Percentiles rank a stretch among this genome's conserved stretches.
Conservation (phyloP, 306 rosid species). For the Sicyos baderoa region DNA sequence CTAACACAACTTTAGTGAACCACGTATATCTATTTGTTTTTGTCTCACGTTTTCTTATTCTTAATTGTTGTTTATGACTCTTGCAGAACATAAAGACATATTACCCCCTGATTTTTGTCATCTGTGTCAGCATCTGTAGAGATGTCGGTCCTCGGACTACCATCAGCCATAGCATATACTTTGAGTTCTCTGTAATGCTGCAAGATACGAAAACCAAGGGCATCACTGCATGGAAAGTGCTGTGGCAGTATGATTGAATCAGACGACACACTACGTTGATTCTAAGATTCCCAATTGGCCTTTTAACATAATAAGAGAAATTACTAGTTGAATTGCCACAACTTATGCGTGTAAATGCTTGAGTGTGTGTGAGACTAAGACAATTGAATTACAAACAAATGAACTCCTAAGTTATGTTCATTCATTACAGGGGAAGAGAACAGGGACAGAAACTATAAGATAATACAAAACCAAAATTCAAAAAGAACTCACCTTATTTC, state of each 20-base stretch:
- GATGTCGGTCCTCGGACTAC: slow-evolving; percentile 95
- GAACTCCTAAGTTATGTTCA: slow-evolving; percentile 19
- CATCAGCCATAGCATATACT: slow-evolving; percentile 79
- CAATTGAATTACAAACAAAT: slow-evolving; percentile 12
- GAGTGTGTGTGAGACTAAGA: slow-evolving; percentile 16
- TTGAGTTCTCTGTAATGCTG: slow-evolving; percentile 36
- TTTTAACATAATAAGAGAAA: neutral
- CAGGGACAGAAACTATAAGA: slow-evolving; percentile 10
- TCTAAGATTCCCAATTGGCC: neutral
- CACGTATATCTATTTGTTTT: no score
- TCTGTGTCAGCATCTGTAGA: slow-evolving; percentile 94
- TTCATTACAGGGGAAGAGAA: slow-evolving; percentile 15
- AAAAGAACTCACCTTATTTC: slow-evolving; percentile 34
- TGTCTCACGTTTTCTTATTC: no score
- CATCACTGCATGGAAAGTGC: neutral
- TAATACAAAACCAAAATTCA: neutral
- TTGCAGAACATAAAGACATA: slow-evolving; percentile 8
- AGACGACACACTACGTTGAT: neutral
- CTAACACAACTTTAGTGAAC: no score
- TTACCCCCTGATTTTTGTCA: slow-evolving; percentile 79
- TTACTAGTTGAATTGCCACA: neutral
- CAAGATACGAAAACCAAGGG: slow-evolving; percentile 25
- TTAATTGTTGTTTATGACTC: no score
- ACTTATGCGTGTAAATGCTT: neutral
- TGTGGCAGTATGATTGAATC: slow-evolving; percentile 7